A percentile compares a stretch with the other conserved stretches of the same genome.
phyloP scores from a whole-genome alignment of 306 rosid species.

The Fragaria vesca region DNA sequence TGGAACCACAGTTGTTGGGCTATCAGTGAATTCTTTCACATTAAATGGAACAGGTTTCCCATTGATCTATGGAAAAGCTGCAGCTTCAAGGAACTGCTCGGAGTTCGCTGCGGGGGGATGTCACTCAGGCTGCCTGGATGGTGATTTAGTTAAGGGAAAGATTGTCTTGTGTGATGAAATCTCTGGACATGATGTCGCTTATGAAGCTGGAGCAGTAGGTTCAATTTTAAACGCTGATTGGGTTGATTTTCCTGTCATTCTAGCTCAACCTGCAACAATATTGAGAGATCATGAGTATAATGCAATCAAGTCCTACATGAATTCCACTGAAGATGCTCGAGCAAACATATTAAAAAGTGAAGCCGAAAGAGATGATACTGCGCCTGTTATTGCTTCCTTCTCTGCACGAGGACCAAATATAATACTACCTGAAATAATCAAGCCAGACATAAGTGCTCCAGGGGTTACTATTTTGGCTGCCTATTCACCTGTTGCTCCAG shows the following conservation, averaged over 20 bases:
- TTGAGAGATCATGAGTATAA: not conserved
- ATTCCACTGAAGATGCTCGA: not conserved
- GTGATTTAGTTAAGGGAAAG: not conserved
- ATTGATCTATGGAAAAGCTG: constrained; percentile 2
- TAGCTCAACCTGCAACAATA: not conserved
- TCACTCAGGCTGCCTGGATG: not conserved
- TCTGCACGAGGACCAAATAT: not conserved
- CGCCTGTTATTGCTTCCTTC: not conserved
- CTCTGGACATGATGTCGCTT: not conserved
- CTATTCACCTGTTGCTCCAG: not conserved
- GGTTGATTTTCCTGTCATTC: not conserved
- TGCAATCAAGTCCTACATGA: not conserved
- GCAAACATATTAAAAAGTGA: not conserved
- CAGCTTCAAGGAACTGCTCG: not conserved
- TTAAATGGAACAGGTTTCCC: constrained; percentile 4
- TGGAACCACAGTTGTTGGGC: not conserved
- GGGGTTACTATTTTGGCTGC: not conserved
- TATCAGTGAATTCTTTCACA: constrained; percentile 6
- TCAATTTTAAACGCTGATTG: not conserved
- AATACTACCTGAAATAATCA: not conserved
- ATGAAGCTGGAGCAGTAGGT: not conserved
- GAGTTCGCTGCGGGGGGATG: not conserved
- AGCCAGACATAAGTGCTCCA: not conserved
- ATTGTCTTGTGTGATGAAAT: not conserved
- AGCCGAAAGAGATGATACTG: not conserved